These are phyloP conservation scores for Sporisorium iseilematis-ciliati DNA, from an alignment of 1,284 basidiomycete genomes.

Conservation along the genomic window DNA sequence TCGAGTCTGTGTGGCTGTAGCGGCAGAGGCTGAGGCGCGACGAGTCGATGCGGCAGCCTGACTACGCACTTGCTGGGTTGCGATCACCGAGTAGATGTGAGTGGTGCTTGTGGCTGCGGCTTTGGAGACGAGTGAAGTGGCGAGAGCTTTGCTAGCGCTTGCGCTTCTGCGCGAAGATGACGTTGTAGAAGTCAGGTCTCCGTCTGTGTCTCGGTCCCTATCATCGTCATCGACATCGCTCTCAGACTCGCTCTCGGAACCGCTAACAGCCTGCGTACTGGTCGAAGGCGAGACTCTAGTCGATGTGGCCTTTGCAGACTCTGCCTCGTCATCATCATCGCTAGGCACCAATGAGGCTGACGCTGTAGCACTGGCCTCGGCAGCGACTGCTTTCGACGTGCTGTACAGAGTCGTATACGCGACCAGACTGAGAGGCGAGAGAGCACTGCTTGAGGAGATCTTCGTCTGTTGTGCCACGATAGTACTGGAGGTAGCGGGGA, in stretches of 20 bases:
- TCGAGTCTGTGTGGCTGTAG: neutral
- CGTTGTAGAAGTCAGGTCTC: neutral
- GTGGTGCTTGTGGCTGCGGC: slow-evolving; percentile 9
- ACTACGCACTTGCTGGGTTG: slow-evolving; percentile 7
- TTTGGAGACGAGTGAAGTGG: neutral
- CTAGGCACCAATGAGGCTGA: neutral
- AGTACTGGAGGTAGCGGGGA: neutral
- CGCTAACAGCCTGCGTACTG: slow-evolving; percentile 2
- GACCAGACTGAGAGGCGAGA: neutral
- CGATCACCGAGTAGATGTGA: slow-evolving; percentile 4
- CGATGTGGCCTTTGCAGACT: neutral
- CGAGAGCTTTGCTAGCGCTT: neutral
- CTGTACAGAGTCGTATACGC: slow-evolving; percentile 12
- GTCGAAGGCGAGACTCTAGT: neutral
- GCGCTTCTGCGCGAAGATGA: neutral
- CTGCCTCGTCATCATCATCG: slow-evolving; percentile 4
- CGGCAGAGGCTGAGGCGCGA: neutral
- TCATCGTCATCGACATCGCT: neutral
- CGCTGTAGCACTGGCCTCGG: neutral
- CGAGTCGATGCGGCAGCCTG: slow-evolving; percentile 8
- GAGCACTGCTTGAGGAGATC: neutral
- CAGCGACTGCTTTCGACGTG: neutral
- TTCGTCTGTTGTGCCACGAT: neutral
- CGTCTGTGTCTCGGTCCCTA: neutral
- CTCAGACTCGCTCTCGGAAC: slow-evolving; percentile 4